phyloP scores from a whole-genome alignment of 306 rosid species.

The Vicia sativa region DNA sequence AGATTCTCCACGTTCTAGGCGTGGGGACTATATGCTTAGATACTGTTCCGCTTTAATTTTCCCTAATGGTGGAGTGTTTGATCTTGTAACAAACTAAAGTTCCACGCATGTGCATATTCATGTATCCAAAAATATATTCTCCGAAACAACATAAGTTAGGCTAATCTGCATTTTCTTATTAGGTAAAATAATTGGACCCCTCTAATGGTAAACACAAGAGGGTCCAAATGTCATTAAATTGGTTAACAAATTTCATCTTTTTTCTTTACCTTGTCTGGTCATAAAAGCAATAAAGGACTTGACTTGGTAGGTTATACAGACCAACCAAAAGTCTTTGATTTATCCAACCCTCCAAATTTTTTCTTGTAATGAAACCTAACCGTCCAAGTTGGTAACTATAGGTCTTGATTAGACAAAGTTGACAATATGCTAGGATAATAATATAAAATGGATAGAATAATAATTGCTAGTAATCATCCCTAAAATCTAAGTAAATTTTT shows the following conservation, averaged over 20 bases:
- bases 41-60: neutral
- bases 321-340: too few relatives aligned
- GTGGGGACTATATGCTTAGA: neutral
- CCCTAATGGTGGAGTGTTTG: neutral
- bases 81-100: neutral
- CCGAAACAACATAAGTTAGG: conserved; percentile 28
- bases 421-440: neutral
- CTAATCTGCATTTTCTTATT: conserved; percentile 41
- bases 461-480: too few relatives aligned
- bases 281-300: conserved; percentile 28
- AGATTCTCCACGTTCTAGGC: neutral
- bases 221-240: too few relatives aligned
- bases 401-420: neutral
- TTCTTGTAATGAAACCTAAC: too few relatives aligned
- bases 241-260: too few relatives aligned
- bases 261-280: conserved; percentile 17
- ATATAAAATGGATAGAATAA: neutral
- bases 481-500: neutral
- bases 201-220: neutral
- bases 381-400: too few relatives aligned
- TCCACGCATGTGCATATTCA: neutral
- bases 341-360: too few relatives aligned
- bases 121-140: neutral
- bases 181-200: conserved; percentile 19
- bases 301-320: conserved; percentile 19